These are phyloP conservation scores for Acanthamoeba healyi DNA, from an alignment of 208 protist genomes.

Conservation along the genomic window DNA sequence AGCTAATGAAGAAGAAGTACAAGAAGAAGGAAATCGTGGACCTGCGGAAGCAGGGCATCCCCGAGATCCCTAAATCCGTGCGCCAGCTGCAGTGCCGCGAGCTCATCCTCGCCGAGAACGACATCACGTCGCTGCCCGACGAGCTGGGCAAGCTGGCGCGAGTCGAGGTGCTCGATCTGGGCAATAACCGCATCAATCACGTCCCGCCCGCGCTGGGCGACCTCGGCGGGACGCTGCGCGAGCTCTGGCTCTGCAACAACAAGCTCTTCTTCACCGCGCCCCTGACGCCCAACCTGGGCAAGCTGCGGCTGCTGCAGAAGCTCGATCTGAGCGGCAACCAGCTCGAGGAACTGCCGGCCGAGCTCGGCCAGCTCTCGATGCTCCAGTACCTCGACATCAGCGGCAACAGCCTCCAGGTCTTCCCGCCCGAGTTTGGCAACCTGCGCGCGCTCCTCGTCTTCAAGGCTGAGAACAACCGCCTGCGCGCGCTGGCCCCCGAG, in stretches of 20 bases:
- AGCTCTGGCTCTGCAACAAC: conserved; percentile 81
- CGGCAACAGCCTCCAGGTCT: conserved; percentile 81
- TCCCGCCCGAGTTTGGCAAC: conserved; percentile 85
- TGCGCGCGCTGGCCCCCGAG: conserved; percentile 78
- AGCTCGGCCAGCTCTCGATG: conserved; percentile 55
- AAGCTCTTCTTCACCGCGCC: conserved; percentile 86
- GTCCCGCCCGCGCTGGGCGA: conserved; percentile 80
- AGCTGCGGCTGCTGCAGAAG: conserved; percentile 77
- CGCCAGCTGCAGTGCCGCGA: conserved; percentile 81
- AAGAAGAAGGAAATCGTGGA: conserved; percentile 83
- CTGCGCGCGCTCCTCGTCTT: conserved; percentile 79
- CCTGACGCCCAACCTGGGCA: conserved; percentile 80
- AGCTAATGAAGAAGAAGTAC: conserved; percentile 82
- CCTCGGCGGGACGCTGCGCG: conserved; percentile 74
- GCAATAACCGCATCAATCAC: conserved; percentile 83
- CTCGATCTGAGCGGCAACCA: conserved; percentile 83
- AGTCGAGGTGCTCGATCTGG: conserved; percentile 81
- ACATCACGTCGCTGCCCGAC: conserved; percentile 82
- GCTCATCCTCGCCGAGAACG: conserved; percentile 84
- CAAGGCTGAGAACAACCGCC: conserved; percentile 78
- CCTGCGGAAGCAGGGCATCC: conserved; percentile 80
- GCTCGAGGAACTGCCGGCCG: conserved; percentile 82
- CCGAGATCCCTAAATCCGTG: conserved; percentile 82
- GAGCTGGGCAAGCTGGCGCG: conserved; percentile 84
- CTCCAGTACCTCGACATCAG: conserved; percentile 83